Conservation (phyloP, 2,329 filamentous ascomycete genomes). For the Parasarocladium wereldwijsianum region DNA sequence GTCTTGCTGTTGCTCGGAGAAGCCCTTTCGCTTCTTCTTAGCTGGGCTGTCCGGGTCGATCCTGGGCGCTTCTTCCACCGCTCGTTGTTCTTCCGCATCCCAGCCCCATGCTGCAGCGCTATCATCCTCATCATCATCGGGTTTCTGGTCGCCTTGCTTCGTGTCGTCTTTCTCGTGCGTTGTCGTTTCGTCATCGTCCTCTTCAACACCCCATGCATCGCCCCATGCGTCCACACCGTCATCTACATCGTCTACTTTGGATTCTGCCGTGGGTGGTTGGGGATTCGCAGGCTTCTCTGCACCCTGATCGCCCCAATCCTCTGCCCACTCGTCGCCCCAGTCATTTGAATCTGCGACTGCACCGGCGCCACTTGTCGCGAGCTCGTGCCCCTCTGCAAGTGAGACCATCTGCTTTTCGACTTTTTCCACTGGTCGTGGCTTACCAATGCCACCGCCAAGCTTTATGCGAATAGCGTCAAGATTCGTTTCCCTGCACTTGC, state of each 20-base stretch:
- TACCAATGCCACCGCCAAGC: constrained; percentile 51
- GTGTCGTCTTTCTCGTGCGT: constrained; percentile 4
- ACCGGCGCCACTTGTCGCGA: constrained; percentile 38
- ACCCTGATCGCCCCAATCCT: constrained; percentile 64
- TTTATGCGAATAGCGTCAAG: constrained; percentile 60
- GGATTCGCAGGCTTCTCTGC: constrained; percentile 11
- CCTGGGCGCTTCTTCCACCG: constrained; percentile 11
- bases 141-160: not conserved
- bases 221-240: constrained; percentile 60
- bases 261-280: not conserved
- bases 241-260: constrained; percentile 17
- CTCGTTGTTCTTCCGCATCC: constrained; percentile 49
- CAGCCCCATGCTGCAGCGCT: constrained; percentile 67
- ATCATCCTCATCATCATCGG: constrained; percentile 26
- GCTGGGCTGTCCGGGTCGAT: constrained; percentile 6
- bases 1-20: constrained; percentile 13
- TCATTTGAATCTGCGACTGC: constrained; percentile 37
- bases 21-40: constrained; percentile 7
- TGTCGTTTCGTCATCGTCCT: constrained; percentile 40
- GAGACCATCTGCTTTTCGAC: constrained; percentile 73
- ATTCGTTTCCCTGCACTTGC: constrained; percentile 65
- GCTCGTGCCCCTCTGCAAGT: constrained; percentile 47
- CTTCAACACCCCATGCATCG: no score
- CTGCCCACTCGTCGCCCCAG: constrained; percentile 66
- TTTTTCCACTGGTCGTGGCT: constrained; percentile 59